Evolutionary conservation across 169 alveolate species (phyloP).

Genomic region (Plasmodium gaboni): DNA sequence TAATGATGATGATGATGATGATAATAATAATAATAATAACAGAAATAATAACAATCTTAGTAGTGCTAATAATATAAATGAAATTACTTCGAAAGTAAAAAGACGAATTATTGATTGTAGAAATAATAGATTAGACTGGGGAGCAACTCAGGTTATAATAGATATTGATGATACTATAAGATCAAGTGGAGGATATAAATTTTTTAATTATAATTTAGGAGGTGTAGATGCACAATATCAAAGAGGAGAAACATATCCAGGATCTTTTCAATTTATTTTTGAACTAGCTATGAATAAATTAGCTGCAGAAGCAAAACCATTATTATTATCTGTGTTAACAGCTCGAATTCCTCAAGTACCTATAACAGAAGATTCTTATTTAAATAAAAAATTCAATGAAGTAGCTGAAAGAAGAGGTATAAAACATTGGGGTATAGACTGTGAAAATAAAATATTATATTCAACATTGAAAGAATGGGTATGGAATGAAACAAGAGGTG

Average conservation of each 20-base stretch:
- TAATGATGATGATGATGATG: no score
- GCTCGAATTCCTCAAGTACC: slow-evolving; percentile 92
- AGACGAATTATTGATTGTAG: slow-evolving; percentile 61
- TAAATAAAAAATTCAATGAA: slow-evolving; percentile 83
- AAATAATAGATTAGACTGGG: slow-evolving; percentile 70
- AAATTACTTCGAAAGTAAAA: slow-evolving; percentile 15
- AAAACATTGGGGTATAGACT: slow-evolving; percentile 89
- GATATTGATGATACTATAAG: slow-evolving; percentile 90
- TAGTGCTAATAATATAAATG: neutral
- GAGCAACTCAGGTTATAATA: slow-evolving; percentile 81
- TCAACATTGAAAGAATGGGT: slow-evolving; percentile 90
- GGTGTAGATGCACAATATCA: slow-evolving; percentile 90
- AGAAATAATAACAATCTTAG: neutral
- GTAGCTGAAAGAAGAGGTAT: slow-evolving; percentile 89
- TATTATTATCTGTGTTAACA: slow-evolving; percentile 87
- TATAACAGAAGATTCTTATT: slow-evolving; percentile 85
- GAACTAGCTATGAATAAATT: slow-evolving; percentile 86
- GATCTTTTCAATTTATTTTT: slow-evolving; percentile 86
- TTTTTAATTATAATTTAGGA: slow-evolving; percentile 87
- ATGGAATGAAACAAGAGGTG: slow-evolving; percentile 88
- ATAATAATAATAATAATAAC: neutral
- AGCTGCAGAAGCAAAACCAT: slow-evolving; percentile 82
- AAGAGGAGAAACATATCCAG: slow-evolving; percentile 86
- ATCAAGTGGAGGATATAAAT: slow-evolving; percentile 89
- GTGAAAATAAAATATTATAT: slow-evolving; percentile 85